Percentiles rank a stretch among this genome's conserved stretches.
phyloP scores from a whole-genome alignment of 2,329 filamentous ascomycete genomes.

The Paraphoma chrysanthemicola region DNA sequence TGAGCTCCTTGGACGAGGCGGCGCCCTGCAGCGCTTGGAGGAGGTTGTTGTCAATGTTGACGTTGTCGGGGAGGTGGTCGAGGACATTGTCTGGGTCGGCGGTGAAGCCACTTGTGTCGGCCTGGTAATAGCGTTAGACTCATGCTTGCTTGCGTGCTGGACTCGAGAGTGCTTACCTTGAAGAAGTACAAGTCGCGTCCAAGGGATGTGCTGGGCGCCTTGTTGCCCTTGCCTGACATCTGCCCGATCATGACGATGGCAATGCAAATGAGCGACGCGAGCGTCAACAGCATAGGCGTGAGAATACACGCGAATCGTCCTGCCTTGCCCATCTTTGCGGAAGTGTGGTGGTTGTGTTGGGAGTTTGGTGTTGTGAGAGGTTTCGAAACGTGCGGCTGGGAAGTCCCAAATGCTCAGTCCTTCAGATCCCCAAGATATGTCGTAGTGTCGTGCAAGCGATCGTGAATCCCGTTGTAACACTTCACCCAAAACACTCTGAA shows the following conservation, averaged over 20 bases:
- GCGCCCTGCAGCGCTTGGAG: constrained; percentile 49
- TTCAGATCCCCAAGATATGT: neutral
- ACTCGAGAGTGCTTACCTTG: constrained; percentile 48
- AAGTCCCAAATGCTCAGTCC: neutral
- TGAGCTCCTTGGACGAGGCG: constrained; percentile 58
- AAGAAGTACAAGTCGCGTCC: constrained; percentile 64
- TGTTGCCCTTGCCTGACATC: constrained; percentile 52
- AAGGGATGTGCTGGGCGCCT: constrained; percentile 46
- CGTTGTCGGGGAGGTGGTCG: constrained; percentile 31
- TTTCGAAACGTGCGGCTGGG: constrained; percentile 11
- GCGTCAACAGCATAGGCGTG: constrained; percentile 81
- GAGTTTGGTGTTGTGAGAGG: neutral
- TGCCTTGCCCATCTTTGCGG: constrained; percentile 68
- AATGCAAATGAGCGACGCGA: constrained; percentile 76
- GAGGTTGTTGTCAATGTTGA: constrained; percentile 48
- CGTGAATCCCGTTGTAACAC: neutral
- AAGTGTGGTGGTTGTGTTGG: constrained; percentile 6
- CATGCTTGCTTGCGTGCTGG: neutral
- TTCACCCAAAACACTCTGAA: neutral
- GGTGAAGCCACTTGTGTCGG: constrained; percentile 60
- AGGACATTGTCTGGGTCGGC: constrained; percentile 53
- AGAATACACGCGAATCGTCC: constrained; percentile 87
- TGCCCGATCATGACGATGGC: constrained; percentile 65
- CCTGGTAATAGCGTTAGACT: constrained; percentile 20
- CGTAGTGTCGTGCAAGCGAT: neutral